These are phyloP conservation scores for Fusarium agapanthi DNA, from an alignment of 2,329 filamentous ascomycete species.

Conservation along the genomic window DNA sequence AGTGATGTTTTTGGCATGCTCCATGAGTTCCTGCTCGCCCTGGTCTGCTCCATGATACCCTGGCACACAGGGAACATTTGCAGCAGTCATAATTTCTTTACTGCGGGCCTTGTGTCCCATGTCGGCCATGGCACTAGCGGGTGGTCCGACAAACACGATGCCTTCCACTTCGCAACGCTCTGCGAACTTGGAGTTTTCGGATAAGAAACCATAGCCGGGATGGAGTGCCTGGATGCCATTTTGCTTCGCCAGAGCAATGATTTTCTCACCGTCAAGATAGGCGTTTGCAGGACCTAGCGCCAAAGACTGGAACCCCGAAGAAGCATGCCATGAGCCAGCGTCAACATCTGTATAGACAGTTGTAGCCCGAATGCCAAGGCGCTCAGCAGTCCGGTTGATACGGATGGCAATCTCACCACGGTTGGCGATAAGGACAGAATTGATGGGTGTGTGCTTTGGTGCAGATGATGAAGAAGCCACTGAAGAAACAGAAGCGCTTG, in stretches of 20 bases:
- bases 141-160: slow-evolving; percentile 92
- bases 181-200: slow-evolving; percentile 92
- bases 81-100: slow-evolving; percentile 95
- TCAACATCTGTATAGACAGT: slow-evolving; percentile 96
- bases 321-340: slow-evolving; percentile 84
- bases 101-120: slow-evolving; percentile 95
- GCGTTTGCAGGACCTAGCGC: slow-evolving; percentile 84
- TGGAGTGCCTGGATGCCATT: slow-evolving; percentile 91
- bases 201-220: slow-evolving; percentile 95
- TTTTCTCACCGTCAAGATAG: slow-evolving; percentile 93
- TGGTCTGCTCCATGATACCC: slow-evolving; percentile 94
- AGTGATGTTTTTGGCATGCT: slow-evolving; percentile 74
- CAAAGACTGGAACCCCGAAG: slow-evolving; percentile 83
- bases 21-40: slow-evolving; percentile 66
- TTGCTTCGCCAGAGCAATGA: slow-evolving; percentile 86
- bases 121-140: slow-evolving; percentile 80
- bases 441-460: slow-evolving; percentile 61
- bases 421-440: slow-evolving; percentile 93
- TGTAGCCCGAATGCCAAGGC: slow-evolving; percentile 90
- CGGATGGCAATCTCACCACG: slow-evolving; percentile 96
- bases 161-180: slow-evolving; percentile 88
- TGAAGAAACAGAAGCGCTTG: slow-evolving; percentile 46
- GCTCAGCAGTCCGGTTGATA: slow-evolving; percentile 86
- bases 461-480: slow-evolving; percentile 43
- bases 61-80: slow-evolving; percentile 95